Conservation (phyloP, 768 basidiomycete genomes). For the Trametes cingulata region DNA sequence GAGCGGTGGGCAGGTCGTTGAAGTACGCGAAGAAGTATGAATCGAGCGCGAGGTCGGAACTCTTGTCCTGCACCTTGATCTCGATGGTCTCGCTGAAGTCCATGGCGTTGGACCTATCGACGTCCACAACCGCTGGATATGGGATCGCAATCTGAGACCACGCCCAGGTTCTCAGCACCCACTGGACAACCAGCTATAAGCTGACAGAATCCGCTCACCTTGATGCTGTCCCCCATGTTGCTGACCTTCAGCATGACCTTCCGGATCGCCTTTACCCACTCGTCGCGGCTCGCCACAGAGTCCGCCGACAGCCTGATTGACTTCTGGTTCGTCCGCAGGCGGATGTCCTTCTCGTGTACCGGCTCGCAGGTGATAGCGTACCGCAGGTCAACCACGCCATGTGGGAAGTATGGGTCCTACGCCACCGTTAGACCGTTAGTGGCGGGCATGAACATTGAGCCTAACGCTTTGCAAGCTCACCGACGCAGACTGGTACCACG, state of each 20-base stretch:
- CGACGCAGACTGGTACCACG: conserved; percentile 95
- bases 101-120: conserved; percentile 85
- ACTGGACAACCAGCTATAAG: too few species aligned
- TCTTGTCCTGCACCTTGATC: conserved; percentile 85
- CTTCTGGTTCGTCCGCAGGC: conserved; percentile 81
- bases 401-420: conserved; percentile 97
- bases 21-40: conserved; percentile 98
- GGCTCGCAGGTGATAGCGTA: conserved; percentile 91
- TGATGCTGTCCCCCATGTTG: conserved; percentile 94
- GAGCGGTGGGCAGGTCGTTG: conserved; percentile 70
- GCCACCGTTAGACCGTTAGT: too few species aligned
- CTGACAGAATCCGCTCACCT: conserved; percentile 47
- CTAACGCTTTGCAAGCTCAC: conserved; percentile 56
- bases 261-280: conserved; percentile 95
- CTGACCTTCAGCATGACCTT: conserved; percentile 96
- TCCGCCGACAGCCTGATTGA: conserved; percentile 71
- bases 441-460: too few species aligned
- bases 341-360: conserved; percentile 74
- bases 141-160: conserved; percentile 84
- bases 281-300: conserved; percentile 80
- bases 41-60: conserved; percentile 74
- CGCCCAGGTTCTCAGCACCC: too few species aligned
- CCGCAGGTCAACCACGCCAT: conserved; percentile 92
- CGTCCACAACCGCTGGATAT: conserved; percentile 83
- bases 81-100: conserved; percentile 98